Evolutionary conservation across 2,329 filamentous ascomycete species (phyloP).

Genomic region (Canariomyces notabilis): DNA sequence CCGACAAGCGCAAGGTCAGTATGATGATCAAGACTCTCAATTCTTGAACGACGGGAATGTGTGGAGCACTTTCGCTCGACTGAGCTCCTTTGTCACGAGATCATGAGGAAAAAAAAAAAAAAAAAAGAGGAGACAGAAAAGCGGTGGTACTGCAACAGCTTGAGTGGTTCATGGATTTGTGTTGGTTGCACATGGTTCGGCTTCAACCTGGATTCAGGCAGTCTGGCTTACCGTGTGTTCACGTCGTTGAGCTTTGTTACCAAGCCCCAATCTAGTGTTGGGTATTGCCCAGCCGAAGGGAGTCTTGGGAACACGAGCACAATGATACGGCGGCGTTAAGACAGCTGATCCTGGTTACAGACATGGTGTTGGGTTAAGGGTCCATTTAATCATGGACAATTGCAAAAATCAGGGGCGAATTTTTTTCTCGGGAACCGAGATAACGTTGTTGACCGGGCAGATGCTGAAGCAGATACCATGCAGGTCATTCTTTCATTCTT

Average conservation of each 20-base stretch:
- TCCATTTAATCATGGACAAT: no score
- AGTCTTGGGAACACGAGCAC: not conserved
- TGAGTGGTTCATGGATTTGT: no score
- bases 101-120: no score
- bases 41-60: constrained; percentile 32
- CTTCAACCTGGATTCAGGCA: not conserved
- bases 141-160: no score
- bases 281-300: not conserved
- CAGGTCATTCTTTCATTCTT: no score
- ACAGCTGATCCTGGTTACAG: no score
- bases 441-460: no score
- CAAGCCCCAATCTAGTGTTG: not conserved
- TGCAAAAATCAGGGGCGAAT: no score
- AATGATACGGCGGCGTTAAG: not conserved
- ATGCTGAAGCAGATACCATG: no score
- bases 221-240: not conserved
- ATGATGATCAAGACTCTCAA: constrained; percentile 69
- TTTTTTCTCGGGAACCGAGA: no score
- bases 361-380: no score
- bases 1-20: constrained; percentile 60
- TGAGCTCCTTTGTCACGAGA: not conserved
- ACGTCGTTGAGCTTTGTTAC: constrained; percentile 1
- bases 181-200: not conserved
- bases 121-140: no score
- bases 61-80: not conserved